Conservation (phyloP, 352 stramenopile species). For the Pythium monospermum region DNA sequence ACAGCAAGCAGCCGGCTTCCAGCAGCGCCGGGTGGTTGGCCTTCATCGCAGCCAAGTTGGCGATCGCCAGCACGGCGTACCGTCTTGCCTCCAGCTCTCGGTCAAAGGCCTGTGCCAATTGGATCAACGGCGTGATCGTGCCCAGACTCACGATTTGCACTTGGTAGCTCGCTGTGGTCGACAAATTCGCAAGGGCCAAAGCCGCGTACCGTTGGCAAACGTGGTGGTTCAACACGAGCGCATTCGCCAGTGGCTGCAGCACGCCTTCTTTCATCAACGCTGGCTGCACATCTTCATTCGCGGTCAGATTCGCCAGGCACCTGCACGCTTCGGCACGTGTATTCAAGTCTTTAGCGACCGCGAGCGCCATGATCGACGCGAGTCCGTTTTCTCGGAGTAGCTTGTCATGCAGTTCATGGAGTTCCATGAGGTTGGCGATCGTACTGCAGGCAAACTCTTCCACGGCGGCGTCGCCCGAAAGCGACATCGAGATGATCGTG, state of each 20-base stretch:
- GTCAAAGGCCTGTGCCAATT: slow-evolving; percentile 81
- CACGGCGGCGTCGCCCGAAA: slow-evolving; percentile 87
- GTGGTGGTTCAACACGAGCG: slow-evolving; percentile 84
- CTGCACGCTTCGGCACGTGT: slow-evolving; percentile 90
- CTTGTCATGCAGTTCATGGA: slow-evolving; percentile 92
- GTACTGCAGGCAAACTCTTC: slow-evolving; percentile 93
- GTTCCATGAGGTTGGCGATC: slow-evolving; percentile 94
- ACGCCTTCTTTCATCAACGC: slow-evolving; percentile 90
- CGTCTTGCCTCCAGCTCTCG: slow-evolving; percentile 91
- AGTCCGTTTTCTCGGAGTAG: slow-evolving; percentile 93
- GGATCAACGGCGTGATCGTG: slow-evolving; percentile 88
- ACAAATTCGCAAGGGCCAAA: slow-evolving; percentile 92
- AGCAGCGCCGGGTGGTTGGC: slow-evolving; percentile 93
- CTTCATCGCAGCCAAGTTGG: slow-evolving; percentile 94
- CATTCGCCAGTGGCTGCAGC: slow-evolving; percentile 87
- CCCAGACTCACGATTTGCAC: slow-evolving; percentile 94
- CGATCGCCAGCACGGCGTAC: slow-evolving; percentile 92
- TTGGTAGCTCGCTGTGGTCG: slow-evolving; percentile 90
- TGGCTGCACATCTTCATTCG: slow-evolving; percentile 91
- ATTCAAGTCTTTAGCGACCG: slow-evolving; percentile 85
- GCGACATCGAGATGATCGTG: slow-evolving; percentile 93
- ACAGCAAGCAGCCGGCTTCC: slow-evolving; percentile 87
- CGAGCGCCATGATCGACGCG: slow-evolving; percentile 89
- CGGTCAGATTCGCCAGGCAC: slow-evolving; percentile 93
- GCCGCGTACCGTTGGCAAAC: slow-evolving; percentile 93